Percentiles rank a stretch among this genome's conserved stretches.
These are phyloP conservation scores for Kokia cookei DNA, from an alignment of 441 rosid genomes.

Conservation along the genomic window DNA sequence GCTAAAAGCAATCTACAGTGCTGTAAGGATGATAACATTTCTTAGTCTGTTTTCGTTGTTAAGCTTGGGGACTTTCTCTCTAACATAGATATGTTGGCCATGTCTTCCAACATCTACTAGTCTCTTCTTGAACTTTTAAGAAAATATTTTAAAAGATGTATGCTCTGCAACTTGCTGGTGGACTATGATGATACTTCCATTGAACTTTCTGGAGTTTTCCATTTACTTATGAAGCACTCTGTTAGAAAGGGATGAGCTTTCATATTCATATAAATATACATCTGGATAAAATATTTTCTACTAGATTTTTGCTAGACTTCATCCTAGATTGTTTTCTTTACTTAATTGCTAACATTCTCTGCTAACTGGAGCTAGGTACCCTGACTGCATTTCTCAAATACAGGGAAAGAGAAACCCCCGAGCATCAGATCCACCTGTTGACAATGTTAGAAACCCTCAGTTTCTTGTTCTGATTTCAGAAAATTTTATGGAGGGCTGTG, in stretches of 20 bases:
- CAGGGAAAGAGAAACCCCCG: constrained; percentile 76
- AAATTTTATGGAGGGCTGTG: constrained; percentile 85
- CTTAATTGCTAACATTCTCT: not conserved
- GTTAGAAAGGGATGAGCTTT: not conserved
- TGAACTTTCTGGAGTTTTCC: not conserved
- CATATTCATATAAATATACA: not conserved
- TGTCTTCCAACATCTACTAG: not conserved
- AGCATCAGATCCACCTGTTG: constrained; percentile 64
- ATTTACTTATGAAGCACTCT: not conserved
- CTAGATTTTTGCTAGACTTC: not conserved
- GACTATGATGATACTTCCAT: constrained; percentile 1
- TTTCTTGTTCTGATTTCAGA: constrained; percentile 85
- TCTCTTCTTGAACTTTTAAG: not conserved
- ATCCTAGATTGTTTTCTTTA: not conserved
- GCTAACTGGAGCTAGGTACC: constrained; percentile 1
- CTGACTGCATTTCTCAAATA: constrained; percentile 23
- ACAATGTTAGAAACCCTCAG: constrained; percentile 62
- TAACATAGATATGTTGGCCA: not conserved
- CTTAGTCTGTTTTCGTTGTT: not conserved
- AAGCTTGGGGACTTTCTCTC: not conserved
- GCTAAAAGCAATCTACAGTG: constrained; percentile 73
- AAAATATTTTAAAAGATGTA: not conserved
- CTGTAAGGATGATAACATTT: constrained; percentile 44
- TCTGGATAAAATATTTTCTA: not conserved
- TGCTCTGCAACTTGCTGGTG: not conserved